Evolutionary conservation across 176 grass and related monocot genomes (phyloP), one percentile per base, ranked within the genome.

Genomic region (Aegilops umbellulata): DNA sequence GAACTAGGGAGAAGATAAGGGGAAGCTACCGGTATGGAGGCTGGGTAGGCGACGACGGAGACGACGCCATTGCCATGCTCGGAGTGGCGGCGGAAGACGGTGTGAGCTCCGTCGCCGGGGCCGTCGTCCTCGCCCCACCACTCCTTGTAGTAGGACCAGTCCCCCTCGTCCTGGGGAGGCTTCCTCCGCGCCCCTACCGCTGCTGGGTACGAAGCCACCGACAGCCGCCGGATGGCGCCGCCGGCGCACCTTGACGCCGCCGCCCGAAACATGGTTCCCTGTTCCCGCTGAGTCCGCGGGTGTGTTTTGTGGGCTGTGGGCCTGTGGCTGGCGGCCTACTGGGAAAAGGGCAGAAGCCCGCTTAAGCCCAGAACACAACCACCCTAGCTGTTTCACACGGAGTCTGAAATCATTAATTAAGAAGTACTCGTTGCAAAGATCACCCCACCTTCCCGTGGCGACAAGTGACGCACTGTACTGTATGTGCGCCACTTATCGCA

Each of bases 41-140:
- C 86, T 47, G 93, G 95, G 82, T 95, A 95, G 38, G 93, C 65
- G 38, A 82, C 76, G n/a, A 98, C 93, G 24, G 96, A 98, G 70
- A 95, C 91, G 84, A 94, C 77, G 67, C 93, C 96, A 63, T 98
- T 98, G 73, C 93, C 96, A 69, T 86, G 85, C 5, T 77, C 84
- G 35, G 93, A 98, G 80, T 80, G 46, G 73, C 84, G 80, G 39
- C 69, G 67, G 88, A 95, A 98, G 80, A 92, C 86, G 41, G 88
- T 94, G 34, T 94, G 84, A 47, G 73, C 91, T 16, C 72, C 85
- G 15, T 80, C 87, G 24, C 86, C 77, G 74, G 87, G 90, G 5
- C 83, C 88, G 58, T 93, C 85, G 34, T 89, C 76, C 63, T 89
- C 58, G 30, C 94, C 91, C 96, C 96, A 98, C 93, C 96, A 95